Conservation (phyloP, 306 rosid species). For the Pterocarpus macrocarpus region DNA sequence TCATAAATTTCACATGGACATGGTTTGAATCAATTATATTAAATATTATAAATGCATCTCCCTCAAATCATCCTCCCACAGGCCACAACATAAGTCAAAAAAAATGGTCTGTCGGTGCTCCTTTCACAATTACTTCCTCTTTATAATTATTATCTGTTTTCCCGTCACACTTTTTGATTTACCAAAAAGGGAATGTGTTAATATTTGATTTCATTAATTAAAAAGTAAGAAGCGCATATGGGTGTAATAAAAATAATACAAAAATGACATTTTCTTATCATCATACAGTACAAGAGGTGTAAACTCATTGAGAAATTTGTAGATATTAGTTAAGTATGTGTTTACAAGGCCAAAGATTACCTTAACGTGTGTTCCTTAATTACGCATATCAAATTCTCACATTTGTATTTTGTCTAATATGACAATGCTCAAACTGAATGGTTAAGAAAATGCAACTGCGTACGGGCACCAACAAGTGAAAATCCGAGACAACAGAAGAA, state of each 20-base stretch:
- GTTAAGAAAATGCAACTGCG: background rate
- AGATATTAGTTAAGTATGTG: background rate
- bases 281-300: background rate
- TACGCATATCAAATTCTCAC: background rate
- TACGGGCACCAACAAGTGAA: background rate
- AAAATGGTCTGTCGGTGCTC: slow-evolving; percentile 48
- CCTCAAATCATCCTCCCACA: background rate
- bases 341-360: background rate
- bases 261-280: background rate
- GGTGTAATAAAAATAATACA: background rate
- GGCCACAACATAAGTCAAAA: slow-evolving; percentile 37
- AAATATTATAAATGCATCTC: slow-evolving; percentile 1
- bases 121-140: slow-evolving; percentile 30
- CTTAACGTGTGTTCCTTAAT: background rate
- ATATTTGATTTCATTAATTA: background rate
- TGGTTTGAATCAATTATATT: background rate
- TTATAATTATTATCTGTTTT: background rate
- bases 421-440: background rate
- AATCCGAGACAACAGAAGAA: background rate
- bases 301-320: background rate
- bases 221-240: background rate
- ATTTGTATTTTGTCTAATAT: background rate
- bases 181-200: too few relatives aligned
- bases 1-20: slow-evolving; percentile 47
- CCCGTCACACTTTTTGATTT: too few relatives aligned